Evolutionary conservation across 139 green algal genomes (phyloP), one percentile per base, ranked within the genome.

Genomic region (Tetradesmus obliquus): DNA sequence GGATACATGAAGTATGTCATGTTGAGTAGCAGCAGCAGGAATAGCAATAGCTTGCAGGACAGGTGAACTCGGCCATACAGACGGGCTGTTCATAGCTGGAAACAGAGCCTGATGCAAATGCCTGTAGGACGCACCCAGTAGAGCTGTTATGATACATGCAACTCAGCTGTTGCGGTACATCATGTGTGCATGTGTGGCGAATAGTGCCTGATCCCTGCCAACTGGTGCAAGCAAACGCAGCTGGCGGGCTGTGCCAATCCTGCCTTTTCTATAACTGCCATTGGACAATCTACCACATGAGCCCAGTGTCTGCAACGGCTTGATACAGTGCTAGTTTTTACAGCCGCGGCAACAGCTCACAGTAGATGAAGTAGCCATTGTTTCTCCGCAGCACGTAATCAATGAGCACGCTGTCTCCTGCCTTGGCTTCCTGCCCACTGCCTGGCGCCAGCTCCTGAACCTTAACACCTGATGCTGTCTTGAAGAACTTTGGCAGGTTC

Each of bases 381-480:
- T 84, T 84, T 19, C 96, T 88, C 12, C 97, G 92, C 54, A 98
- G 87, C 87, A 97, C 95, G 84, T 96, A 98, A 79, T 98, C 97
- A 7, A 98, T 90, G 1, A 96, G 82, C 8, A 98, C 94, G 5
- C 53, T 54, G 88, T 97, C 95, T 0, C 96, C 95, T 3, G 66
- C 8, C 12, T 83, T 22, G 0, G 92, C 95, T 8, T 45, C 84
- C 0, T 90, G 51, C 3, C 94, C 93, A 15, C 15, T 19, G 24
- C 90, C 92, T 4, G 74, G 32, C 15, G 86, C 69, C 55, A 97
- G 89, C 87, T 96, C 93, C 89, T 97, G 95, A 32, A 96, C 89
- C 66, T 76, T 84, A 1, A 92, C 89, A 5, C 89, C 89, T 12
- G 7, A 58, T n/a, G 60, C 4, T 15, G 89, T 89, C 51, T 88